phyloP scores from a whole-genome alignment of 2,329 filamentous ascomycete genomes.

The Neocucurbitaria cava region DNA sequence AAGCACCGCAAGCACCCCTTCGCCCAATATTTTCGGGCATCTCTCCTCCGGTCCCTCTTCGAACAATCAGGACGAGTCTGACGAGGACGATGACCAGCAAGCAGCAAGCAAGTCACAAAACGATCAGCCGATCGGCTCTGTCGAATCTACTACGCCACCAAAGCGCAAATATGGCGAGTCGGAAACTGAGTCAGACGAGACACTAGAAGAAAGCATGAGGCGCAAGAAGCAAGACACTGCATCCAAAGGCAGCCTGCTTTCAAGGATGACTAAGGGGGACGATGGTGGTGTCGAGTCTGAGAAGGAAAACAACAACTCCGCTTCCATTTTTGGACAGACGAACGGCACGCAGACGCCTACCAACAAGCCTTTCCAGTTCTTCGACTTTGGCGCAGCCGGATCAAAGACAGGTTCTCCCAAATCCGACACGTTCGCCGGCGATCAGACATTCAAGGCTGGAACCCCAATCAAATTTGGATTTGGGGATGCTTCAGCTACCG shows the following conservation, averaged over 20 bases:
- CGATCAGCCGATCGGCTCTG: constrained; percentile 16
- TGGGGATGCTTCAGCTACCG: constrained; percentile 26
- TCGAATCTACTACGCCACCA: constrained; percentile 24
- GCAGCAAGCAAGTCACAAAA: constrained; percentile 5
- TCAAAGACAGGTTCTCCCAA: constrained; percentile 39
- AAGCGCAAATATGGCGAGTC: constrained; percentile 34
- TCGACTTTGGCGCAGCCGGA: constrained; percentile 39
- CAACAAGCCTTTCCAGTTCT: constrained; percentile 32
- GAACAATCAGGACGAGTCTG: constrained; percentile 38
- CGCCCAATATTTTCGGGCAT: constrained; percentile 43
- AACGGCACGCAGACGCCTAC: constrained; percentile 38
- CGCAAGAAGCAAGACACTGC: constrained; percentile 24
- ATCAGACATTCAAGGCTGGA: constrained; percentile 47
- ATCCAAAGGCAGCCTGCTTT: constrained; percentile 29
- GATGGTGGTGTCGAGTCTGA: constrained; percentile 28
- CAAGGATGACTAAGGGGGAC: constrained; percentile 36
- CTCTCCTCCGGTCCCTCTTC: constrained; percentile 43
- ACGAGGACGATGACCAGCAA: constrained; percentile 29
- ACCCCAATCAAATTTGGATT: constrained; percentile 49
- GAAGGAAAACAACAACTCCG: constrained; percentile 26
- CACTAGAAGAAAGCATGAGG: constrained; percentile 28
- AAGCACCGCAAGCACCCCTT: constrained; percentile 25
- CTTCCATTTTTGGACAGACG: constrained; percentile 24
- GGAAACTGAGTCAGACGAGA: constrained; percentile 34
- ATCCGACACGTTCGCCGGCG: constrained; percentile 37